phyloP scores from a whole-genome alignment of 2,329 filamentous ascomycete species.

The Fusarium sp. region DNA sequence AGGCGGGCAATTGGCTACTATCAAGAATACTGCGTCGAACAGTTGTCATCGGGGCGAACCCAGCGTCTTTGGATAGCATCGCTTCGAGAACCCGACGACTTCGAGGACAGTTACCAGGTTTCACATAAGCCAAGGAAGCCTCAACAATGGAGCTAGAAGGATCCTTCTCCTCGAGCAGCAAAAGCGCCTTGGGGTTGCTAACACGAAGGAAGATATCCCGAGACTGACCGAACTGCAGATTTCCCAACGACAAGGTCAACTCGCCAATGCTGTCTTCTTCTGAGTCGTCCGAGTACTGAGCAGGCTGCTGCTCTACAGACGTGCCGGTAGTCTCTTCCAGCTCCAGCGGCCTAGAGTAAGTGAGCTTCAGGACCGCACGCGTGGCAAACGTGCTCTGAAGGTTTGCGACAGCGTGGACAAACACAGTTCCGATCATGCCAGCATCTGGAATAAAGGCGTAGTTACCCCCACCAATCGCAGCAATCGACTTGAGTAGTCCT shows the following conservation, averaged over 20 bases:
- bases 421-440: conserved; percentile 70
- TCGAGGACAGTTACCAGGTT: conserved; percentile 21
- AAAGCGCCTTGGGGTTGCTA: conserved; percentile 34
- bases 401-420: conserved; percentile 69
- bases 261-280: conserved; percentile 32
- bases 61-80: conserved; percentile 1
- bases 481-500: conserved; percentile 66
- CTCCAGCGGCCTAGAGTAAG: conserved; percentile 48
- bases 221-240: conserved; percentile 68
- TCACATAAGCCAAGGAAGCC: conserved; percentile 49
- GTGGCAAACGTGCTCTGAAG: conserved; percentile 66
- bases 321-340: conserved; percentile 53
- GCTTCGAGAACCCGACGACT: conserved; percentile 1
- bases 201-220: conserved; percentile 62
- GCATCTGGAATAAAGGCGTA: conserved; percentile 70
- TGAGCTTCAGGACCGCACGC: conserved; percentile 55
- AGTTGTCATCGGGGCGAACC: neutral
- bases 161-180: conserved; percentile 7
- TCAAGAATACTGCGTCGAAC: conserved; percentile 33
- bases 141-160: conserved; percentile 42
- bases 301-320: conserved; percentile 49
- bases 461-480: conserved; percentile 64
- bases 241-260: conserved; percentile 57
- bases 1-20: conserved; percentile 39
- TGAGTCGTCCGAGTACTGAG: conserved; percentile 19